phyloP scores from a whole-genome alignment of 1,284 basidiomycete genomes.

The Coriolopsis trogii region DNA sequence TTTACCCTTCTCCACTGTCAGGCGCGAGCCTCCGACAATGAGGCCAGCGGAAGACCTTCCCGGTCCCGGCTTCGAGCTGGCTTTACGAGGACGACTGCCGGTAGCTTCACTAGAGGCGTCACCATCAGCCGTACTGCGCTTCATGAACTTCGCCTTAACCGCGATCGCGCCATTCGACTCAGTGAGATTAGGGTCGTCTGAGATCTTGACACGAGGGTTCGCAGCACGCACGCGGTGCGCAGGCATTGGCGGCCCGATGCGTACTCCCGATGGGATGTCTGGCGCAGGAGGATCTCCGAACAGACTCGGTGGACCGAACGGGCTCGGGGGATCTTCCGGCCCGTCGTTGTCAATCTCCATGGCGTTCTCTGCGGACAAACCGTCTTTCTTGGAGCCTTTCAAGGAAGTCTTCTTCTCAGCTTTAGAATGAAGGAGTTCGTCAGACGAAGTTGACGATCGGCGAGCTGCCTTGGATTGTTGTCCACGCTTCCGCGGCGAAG shows the following conservation, averaged over 20 bases:
- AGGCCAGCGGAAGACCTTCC: slow-evolving; percentile 45
- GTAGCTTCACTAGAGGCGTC: neutral
- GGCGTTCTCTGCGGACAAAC: neutral
- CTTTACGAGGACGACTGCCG: slow-evolving; percentile 7
- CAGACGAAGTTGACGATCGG: slow-evolving; percentile 12
- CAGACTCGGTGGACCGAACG: slow-evolving; percentile 10
- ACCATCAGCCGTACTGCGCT: slow-evolving; percentile 1
- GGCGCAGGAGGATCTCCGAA: slow-evolving; percentile 27
- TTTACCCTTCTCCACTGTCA: slow-evolving; percentile 24
- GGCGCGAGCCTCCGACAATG: slow-evolving; percentile 18
- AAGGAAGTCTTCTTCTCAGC: neutral
- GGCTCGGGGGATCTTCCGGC: slow-evolving; percentile 2
- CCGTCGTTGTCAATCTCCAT: slow-evolving; percentile 17
- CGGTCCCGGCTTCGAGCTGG: slow-evolving; percentile 45
- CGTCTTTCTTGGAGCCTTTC: slow-evolving; percentile 5
- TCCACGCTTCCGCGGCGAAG: slow-evolving; percentile 14
- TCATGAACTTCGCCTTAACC: slow-evolving; percentile 47
- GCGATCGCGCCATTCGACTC: slow-evolving; percentile 42
- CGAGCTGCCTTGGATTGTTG: neutral
- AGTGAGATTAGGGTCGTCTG: slow-evolving; percentile 40
- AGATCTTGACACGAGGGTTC: slow-evolving; percentile 55
- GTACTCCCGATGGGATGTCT: slow-evolving; percentile 13
- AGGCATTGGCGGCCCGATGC: slow-evolving; percentile 29
- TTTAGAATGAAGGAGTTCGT: slow-evolving; percentile 14
- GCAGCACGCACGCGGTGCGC: slow-evolving; percentile 48